Evolutionary conservation across 108 stramenopile species (phyloP).

Genomic region (Cyclotella atomus): DNA sequence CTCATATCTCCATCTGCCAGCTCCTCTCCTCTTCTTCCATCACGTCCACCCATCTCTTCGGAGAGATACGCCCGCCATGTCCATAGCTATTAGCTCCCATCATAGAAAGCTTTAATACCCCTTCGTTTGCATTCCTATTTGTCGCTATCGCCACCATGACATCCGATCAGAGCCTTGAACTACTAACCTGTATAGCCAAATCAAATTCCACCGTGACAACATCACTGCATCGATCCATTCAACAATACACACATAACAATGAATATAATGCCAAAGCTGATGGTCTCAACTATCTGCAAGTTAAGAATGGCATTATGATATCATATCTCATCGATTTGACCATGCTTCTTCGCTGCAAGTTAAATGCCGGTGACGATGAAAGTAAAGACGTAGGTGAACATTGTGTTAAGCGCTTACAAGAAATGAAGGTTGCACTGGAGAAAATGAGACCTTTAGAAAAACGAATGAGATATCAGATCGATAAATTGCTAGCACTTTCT

Average conservation of each 20-base stretch:
- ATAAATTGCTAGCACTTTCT: constrained; percentile 68
- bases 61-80: background rate
- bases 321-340: constrained; percentile 85
- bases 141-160: constrained; percentile 22
- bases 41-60: background rate
- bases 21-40: background rate
- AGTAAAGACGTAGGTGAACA: constrained; percentile 17
- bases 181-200: constrained; percentile 25
- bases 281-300: constrained; percentile 76
- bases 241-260: constrained; percentile 21
- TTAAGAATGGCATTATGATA: constrained; percentile 73
- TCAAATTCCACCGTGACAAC: constrained; percentile 20
- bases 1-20: no score
- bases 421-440: constrained; percentile 82
- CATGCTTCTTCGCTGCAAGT: constrained; percentile 32
- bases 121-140: no score
- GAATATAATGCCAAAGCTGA: constrained; percentile 51
- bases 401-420: constrained; percentile 58
- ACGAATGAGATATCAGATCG: constrained; percentile 87
- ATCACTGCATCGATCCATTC: constrained; percentile 39
- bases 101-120: no score
- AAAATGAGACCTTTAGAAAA: constrained; percentile 85
- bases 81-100: no score
- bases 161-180: background rate
- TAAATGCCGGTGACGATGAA: constrained; percentile 15